phyloP scores from a whole-genome alignment of 805 yeast genomes.

The Zygosaccharomyces bisporus region DNA sequence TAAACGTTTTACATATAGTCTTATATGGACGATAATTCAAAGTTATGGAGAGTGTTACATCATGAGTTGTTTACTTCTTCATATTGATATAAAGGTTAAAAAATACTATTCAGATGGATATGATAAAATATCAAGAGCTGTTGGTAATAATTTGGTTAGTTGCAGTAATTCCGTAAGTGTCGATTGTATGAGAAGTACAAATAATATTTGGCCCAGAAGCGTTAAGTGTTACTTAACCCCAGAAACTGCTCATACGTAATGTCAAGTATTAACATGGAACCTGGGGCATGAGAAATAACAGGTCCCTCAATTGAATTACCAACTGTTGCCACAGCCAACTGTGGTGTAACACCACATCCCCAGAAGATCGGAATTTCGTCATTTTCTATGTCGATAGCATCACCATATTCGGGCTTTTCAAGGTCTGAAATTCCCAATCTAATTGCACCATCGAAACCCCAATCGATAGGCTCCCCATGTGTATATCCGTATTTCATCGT shows the following conservation, averaged over 20 bases:
- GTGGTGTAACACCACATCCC: conserved; percentile 45
- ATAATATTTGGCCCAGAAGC: no score
- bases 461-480: conserved; percentile 43
- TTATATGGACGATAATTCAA: no score
- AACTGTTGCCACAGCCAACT: conserved; percentile 12
- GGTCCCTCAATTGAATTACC: conserved; percentile 32
- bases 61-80: no score
- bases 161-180: no score
- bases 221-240: not conserved
- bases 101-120: no score
- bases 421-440: conserved; percentile 38
- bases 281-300: conserved; percentile 38
- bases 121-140: no score
- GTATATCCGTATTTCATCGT: conserved; percentile 33
- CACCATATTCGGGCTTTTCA: conserved; percentile 39
- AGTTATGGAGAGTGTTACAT: no score
- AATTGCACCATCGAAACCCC: conserved; percentile 40
- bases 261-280: conserved; percentile 32
- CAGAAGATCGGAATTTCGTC: conserved; percentile 44
- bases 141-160: no score
- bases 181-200: no score
- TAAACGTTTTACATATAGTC: no score
- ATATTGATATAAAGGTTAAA: no score
- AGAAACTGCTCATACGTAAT: conserved; percentile 4
- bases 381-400: conserved; percentile 28